A percentile compares a stretch with the other conserved stretches of the same genome.
phyloP scores from a whole-genome alignment of 768 basidiomycete species.

The Lentinula detonsa region DNA sequence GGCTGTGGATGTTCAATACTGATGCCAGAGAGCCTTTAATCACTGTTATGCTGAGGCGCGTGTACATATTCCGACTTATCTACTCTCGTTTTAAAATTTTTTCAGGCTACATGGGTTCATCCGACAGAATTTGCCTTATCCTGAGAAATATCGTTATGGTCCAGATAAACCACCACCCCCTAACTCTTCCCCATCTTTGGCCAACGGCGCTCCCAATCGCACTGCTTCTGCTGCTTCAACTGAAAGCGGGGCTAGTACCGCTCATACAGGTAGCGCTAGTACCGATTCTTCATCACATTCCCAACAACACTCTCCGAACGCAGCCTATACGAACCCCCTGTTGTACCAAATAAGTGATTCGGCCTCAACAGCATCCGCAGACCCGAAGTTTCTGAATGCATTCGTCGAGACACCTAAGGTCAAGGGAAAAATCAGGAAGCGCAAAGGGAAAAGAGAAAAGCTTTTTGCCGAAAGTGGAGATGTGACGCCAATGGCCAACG shows the following conservation, averaged over 20 bases:
- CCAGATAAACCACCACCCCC: slow-evolving; percentile 62
- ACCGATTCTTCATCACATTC: neutral
- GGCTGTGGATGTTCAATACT: slow-evolving; percentile 71
- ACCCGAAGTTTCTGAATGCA: neutral
- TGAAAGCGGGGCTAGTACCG: neutral
- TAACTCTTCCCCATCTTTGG: slow-evolving; percentile 28
- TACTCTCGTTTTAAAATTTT: neutral
- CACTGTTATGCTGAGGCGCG: slow-evolving; percentile 64
- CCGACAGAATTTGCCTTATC: slow-evolving; percentile 62
- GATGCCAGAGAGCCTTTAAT: slow-evolving; percentile 67
- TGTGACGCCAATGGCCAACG: neutral
- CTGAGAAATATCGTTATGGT: slow-evolving; percentile 65
- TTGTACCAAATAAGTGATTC: neutral
- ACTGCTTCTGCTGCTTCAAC: slow-evolving; percentile 7
- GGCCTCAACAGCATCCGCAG: neutral
- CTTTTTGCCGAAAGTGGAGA: neutral
- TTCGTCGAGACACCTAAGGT: neutral
- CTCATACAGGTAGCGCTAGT: slow-evolving; percentile 2
- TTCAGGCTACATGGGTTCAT: slow-evolving; percentile 55
- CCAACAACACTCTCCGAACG: neutral
- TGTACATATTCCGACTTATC: slow-evolving; percentile 3
- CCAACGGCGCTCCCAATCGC: slow-evolving; percentile 16
- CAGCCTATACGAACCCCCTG: neutral
- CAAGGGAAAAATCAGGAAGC: neutral
- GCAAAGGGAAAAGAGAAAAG: neutral